Base-by-base conservation (phyloP, 2,329 filamentous ascomycete species). In the Akanthomyces lecanii region DNA sequence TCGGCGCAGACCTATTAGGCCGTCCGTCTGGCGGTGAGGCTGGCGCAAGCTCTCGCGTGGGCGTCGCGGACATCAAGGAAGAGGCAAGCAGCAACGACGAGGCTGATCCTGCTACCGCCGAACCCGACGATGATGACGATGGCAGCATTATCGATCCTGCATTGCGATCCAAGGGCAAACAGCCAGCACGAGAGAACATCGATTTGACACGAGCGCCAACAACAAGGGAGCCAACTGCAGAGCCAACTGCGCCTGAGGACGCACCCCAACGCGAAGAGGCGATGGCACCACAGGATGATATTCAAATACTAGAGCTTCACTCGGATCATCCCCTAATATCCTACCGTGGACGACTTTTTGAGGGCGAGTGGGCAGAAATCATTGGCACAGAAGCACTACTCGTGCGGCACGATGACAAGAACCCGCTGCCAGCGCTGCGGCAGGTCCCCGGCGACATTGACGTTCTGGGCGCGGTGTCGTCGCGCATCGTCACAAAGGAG, bases 301-400 rank as follows among this genome's bases (percentile, higher is more conserved):
- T 97, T 6, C 92, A 97, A 71, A 88, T 97, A 57, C 80, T 95
- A n/a, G 92, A 91, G 33, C 81, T 97, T 4, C 89, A 96, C 74
- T 88, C 88, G 1, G 71, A 77, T 2, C 89, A 90, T 55, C 94
- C 94, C 0, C 78, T 97, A 33, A 82, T 97, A 64, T 89, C 89
- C 25, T 96, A 96, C 75, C 84, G 89, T 63, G 90, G 89, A 36
- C 85, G 88, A 65, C 79, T 96, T 25, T 95, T 93, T 72, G 87
- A 86, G 66, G 94, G 92, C 67, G 78, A 85, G 52, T 98, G 94
- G 94, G 84, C 86, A 12, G 86, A 90, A 65, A 89, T 92, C 64
- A 85, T 96, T 50, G 94, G 94, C 42, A 96, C 92, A 0, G 91
- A 96, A 68, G 78, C 93, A 66, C 84, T 96, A 84, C 56, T 82